Base-by-base conservation (phyloP, 768 basidiomycete species). In the Serendipita sp. region DNA sequence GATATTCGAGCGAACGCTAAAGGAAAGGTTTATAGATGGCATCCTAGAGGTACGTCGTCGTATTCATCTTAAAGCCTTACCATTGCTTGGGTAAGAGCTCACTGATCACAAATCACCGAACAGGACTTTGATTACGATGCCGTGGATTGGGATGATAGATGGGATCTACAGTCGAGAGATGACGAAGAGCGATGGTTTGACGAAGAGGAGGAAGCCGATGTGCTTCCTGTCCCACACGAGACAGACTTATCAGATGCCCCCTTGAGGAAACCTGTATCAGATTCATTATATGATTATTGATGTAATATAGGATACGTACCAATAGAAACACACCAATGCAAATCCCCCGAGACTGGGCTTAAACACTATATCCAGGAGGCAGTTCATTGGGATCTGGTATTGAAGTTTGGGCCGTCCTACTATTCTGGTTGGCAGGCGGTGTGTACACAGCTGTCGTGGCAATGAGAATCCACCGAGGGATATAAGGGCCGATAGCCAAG, bases 131-230 rank as follows among this genome's bases (percentile, higher is more conserved):
- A 66, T 11, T 67, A 67, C 30, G 65, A 67, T 26, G n/a, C 28
- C 13, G 66, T 67, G 30, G 66, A 67, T 34, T 67, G 60, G 48
- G 61, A 64, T 48, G 63, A 66, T 20, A 44, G 53, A 48, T 67
- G 66, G 66, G 66, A 67, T 42, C 31, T 22, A 5, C 63, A 66
- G 7, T 34, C 38, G 11, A 42, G 41, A 1, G 66, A 67, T 38
- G 65, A 67, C 22, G 66, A 67, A 51, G 66, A 67, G 28, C 44
- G 63, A 34, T 67, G 66, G 66, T 67, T 67, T 30, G 66, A 67
- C 31, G 66, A 67, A 26, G 66, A 67, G 22, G 66, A 67, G 20
- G 66, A 66, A 62, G 53, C 34, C 14, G 34, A 38, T 38, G 34
- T 14, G 14, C 7, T 7, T 14, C 34, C 34, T 14, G 14, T 38